Percentiles rank a stretch among this genome's conserved stretches.
phyloP scores from a whole-genome alignment of 2,329 filamentous ascomycete genomes.

The Phialocephala sp. region DNA sequence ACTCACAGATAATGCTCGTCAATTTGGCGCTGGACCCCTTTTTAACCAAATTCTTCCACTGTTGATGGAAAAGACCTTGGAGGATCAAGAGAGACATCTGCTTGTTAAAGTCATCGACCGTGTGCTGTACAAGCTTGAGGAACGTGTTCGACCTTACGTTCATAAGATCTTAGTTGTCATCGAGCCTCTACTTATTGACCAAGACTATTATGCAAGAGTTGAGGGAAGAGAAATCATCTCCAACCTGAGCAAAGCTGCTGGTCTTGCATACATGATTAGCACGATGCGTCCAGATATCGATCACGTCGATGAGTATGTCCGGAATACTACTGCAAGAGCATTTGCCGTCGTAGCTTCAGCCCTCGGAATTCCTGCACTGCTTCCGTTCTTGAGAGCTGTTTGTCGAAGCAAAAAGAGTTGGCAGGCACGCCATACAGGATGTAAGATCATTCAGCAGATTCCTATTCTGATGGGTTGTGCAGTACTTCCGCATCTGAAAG shows the following conservation, averaged over 20 bases:
- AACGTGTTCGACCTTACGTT: constrained; percentile 92
- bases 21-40: constrained; percentile 90
- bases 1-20: constrained; percentile 94
- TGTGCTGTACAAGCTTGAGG: constrained; percentile 97
- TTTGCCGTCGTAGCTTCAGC: constrained; percentile 98
- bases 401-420: constrained; percentile 99
- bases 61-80: constrained; percentile 96
- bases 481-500: constrained; percentile 92
- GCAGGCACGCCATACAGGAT: constrained; percentile 96
- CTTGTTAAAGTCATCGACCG: constrained; percentile 99
- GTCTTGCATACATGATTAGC: constrained; percentile 98
- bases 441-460: constrained; percentile 99
- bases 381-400: constrained; percentile 93
- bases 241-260: constrained; percentile 94
- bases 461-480: constrained; percentile 99
- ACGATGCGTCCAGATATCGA: constrained; percentile 99
- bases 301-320: constrained; percentile 96
- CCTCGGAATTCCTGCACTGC: constrained; percentile 90
- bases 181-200: constrained; percentile 97
- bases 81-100: constrained; percentile 97
- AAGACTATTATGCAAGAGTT: constrained; percentile 98
- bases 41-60: constrained; percentile 98
- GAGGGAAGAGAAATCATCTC: constrained; percentile 99
- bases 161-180: constrained; percentile 99
- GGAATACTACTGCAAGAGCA: constrained; percentile 95